phyloP scores from a whole-genome alignment of 495 filamentous ascomycete genomes.

The Penicillium verhagenii region DNA sequence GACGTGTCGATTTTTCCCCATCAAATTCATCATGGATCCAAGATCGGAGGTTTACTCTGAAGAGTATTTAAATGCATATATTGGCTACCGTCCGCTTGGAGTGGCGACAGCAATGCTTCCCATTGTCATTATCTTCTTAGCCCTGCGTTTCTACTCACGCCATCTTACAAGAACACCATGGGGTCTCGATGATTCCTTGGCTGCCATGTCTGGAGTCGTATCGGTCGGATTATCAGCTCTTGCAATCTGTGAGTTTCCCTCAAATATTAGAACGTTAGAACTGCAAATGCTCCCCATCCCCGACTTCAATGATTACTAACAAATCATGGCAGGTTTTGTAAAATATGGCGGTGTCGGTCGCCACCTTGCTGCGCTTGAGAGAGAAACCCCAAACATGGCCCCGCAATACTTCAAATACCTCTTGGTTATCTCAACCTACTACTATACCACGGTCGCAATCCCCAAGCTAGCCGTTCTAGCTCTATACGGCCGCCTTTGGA shows the following conservation, averaged over 20 bases:
- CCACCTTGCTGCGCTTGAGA: background rate
- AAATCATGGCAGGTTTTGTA: background rate
- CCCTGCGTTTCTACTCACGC: background rate
- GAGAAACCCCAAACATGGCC: background rate
- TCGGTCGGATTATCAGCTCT: background rate
- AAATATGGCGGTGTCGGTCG: slow-evolving; percentile 1
- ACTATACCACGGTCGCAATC: background rate
- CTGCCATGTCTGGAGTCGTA: background rate
- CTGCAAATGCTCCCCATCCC: too few relatives aligned
- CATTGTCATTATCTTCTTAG: background rate
- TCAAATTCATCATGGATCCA: background rate
- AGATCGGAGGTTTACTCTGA: background rate
- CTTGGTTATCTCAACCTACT: background rate
- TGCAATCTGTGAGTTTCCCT: background rate
- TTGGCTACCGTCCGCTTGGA: background rate
- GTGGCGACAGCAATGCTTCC: background rate
- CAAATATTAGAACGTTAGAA: too few relatives aligned
- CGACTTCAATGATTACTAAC: too few relatives aligned
- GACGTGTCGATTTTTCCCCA: too few relatives aligned
- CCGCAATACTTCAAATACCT: background rate
- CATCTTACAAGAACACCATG: background rate
- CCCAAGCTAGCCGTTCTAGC: background rate
- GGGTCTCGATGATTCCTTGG: background rate
- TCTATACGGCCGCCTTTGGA: background rate
- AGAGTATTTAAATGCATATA: background rate